Conservation (phyloP, 306 rosid genomes). For the Lathyrus tuberosus region DNA sequence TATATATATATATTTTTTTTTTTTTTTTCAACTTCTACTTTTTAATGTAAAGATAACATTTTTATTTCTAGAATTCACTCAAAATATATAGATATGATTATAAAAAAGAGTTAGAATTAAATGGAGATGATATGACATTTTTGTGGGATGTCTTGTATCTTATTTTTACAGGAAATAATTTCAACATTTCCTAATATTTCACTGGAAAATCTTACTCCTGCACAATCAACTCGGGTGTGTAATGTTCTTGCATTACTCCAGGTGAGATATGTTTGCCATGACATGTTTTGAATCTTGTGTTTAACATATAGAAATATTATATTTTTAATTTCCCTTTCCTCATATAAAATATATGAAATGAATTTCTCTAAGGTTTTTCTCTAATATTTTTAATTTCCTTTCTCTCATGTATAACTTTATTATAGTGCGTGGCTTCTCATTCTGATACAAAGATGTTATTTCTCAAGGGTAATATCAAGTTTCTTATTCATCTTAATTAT, state of each 20-base stretch:
- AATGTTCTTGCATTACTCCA: slow-evolving; percentile 91
- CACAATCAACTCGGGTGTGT: slow-evolving; percentile 87
- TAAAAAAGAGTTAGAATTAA: too few relatives aligned
- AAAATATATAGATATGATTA: too few relatives aligned
- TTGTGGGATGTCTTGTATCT: too few relatives aligned
- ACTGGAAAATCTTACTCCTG: slow-evolving; percentile 67
- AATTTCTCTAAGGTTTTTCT: slow-evolving; percentile 20
- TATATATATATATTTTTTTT: too few relatives aligned
- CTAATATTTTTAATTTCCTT: slow-evolving; percentile 30
- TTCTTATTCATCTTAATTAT: slow-evolving; percentile 34
- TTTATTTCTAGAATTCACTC: too few relatives aligned
- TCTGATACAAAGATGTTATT: slow-evolving; percentile 78
- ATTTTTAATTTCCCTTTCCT: background rate
- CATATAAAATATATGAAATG: background rate
- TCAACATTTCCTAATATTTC: slow-evolving; percentile 77
- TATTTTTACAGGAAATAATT: too few relatives aligned
- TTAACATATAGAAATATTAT: background rate
- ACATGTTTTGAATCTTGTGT: background rate
- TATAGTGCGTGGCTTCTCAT: slow-evolving; percentile 89
- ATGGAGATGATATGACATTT: too few relatives aligned
- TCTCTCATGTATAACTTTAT: too few relatives aligned
- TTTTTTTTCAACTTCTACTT: too few relatives aligned
- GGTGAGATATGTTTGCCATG: slow-evolving; percentile 51
- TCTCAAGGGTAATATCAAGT: slow-evolving; percentile 67
- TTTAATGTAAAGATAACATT: too few relatives aligned